These are phyloP conservation scores for Boechera retrofracta DNA, from an alignment of 345 rosid genomes.

Conservation along the genomic window DNA sequence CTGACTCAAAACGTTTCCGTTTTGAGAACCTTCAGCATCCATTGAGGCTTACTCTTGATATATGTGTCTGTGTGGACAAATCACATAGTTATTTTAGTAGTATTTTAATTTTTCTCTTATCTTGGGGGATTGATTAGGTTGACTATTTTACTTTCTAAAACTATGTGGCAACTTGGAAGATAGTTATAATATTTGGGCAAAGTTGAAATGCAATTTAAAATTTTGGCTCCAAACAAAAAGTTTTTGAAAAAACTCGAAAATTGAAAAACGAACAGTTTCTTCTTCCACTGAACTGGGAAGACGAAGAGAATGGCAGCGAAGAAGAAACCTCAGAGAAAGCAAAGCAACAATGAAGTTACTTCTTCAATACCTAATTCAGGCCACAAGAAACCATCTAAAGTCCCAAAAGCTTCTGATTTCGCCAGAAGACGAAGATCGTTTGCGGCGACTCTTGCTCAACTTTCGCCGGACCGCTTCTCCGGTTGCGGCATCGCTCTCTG, in stretches of 20 bases:
- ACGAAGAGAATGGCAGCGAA: slow-evolving; percentile 69
- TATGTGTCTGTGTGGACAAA: no score
- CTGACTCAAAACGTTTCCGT: no score
- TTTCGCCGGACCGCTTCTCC: slow-evolving; percentile 49
- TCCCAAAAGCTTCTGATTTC: slow-evolving; percentile 78
- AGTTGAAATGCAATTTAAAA: background rate
- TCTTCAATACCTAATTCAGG: slow-evolving; percentile 4
- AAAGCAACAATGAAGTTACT: slow-evolving; percentile 40
- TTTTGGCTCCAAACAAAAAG: slow-evolving; percentile 1
- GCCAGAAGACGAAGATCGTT: slow-evolving; percentile 83
- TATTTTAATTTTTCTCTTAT: no score
- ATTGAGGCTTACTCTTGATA: no score
- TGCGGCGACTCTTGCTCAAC: slow-evolving; percentile 82
- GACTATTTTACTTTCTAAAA: background rate
- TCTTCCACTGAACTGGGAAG: background rate
- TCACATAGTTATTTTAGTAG: no score
- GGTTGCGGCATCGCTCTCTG: slow-evolving; percentile 53
- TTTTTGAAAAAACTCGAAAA: background rate
- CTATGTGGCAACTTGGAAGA: background rate
- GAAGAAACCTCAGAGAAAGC: slow-evolving; percentile 64
- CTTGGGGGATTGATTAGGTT: background rate
- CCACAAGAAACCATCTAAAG: slow-evolving; percentile 50
- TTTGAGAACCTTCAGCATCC: no score
- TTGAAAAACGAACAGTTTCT: background rate
- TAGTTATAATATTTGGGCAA: background rate